Conservation (phyloP, 805 yeast genomes). For the Yamadazyma nakazawae region DNA sequence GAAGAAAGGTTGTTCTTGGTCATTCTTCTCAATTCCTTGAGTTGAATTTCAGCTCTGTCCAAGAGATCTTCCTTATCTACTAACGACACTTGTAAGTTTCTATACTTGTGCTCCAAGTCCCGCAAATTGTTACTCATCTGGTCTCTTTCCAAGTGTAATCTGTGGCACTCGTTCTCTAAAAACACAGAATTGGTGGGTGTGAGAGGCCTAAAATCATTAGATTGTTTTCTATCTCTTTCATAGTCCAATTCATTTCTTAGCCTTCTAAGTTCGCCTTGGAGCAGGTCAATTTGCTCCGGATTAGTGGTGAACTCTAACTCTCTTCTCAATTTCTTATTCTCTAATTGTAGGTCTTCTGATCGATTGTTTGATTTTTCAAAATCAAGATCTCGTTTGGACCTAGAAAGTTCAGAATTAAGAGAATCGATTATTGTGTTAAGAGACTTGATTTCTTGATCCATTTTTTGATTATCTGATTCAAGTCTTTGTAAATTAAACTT, state of each 20-base stretch:
- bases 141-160: constrained; percentile 6
- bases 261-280: constrained; percentile 8
- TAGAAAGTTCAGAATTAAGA: constrained; percentile 33
- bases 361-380: constrained; percentile 20
- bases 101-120: constrained; percentile 13
- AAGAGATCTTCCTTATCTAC: constrained; percentile 36
- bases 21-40: constrained; percentile 28
- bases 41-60: constrained; percentile 28
- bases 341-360: constrained; percentile 9
- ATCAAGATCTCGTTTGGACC: constrained; percentile 35
- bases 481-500: constrained; percentile 18
- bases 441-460: constrained; percentile 28
- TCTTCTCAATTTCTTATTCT: constrained; percentile 11
- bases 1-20: constrained; percentile 19
- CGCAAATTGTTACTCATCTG: constrained; percentile 31
- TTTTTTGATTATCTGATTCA: constrained; percentile 21
- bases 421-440: constrained; percentile 33
- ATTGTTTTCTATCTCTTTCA: constrained; percentile 6
- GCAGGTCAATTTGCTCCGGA: constrained; percentile 8
- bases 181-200: constrained; percentile 4
- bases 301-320: constrained; percentile 9
- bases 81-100: constrained; percentile 20
- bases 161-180: constrained; percentile 6
- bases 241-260: constrained; percentile 8
- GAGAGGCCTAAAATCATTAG: constrained; percentile 3